Base-by-base conservation (phyloP, 805 yeast genomes). In the Myxozyma kluyveri region DNA sequence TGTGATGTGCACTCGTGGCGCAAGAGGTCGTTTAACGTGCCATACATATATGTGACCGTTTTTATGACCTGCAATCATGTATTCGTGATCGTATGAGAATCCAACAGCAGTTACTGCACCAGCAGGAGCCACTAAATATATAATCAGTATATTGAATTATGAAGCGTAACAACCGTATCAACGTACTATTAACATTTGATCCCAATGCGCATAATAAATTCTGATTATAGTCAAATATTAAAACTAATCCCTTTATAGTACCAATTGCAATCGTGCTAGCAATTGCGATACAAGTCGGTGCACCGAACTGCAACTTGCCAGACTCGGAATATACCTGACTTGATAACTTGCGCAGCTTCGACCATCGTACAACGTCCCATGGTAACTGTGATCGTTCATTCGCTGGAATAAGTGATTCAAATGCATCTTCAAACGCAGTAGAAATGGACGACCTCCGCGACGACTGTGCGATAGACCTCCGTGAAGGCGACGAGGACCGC, bases 201-300 rank as follows among this genome's bases (percentile, higher is more conserved):
- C 71, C 72, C 14, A 84, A 63, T 1, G 75, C 73, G 39, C 69
- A 68, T 12, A 75, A 70, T 3, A 86, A 63, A 27, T 70, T 72
- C 65, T 90, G 96, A 40, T 76, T 76, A 56, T 82, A 83, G 61
- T 83, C 84, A 66, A 87, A 89, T 3, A 85, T 72, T 3, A 86
- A 66, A 0, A 88, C 71, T 33, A 66, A 70, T 1, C 96, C 96
- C 45, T 76, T 77, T 0, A 76, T 62, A 0, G 96, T 89, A 1
- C 95, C 96, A 5, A 89, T 61, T 0, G 80, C 80, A 5, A 84
- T 70, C 29, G 75, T 61, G 31, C 72, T 75, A 7, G 78, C 73
- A 0, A 77, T 71, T 0, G 72, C 65, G 12, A 81, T 61, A 23
- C 73, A 65, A 0, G 78, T 70, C 0, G 84, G 80, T 1, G 75